Base-by-base conservation (phyloP, 805 yeast genomes). In the Saccharomyces eubayanus region DNA sequence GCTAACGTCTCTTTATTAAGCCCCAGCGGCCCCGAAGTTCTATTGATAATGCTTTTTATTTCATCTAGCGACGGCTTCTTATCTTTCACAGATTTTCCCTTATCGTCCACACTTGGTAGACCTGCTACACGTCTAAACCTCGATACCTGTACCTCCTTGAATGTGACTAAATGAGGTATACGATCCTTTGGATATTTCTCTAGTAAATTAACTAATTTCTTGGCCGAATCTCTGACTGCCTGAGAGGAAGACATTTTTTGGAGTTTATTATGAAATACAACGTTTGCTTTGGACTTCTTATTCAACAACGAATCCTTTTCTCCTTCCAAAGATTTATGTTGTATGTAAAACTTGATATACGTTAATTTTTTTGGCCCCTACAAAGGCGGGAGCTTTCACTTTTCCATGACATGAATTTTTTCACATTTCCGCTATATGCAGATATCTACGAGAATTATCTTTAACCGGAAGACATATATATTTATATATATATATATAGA, bases 141-240 rank as follows among this genome's bases (percentile, higher is more conserved):
- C 55, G 78, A 78, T 41, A 85, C 71, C 67, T 87, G 94, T 0
- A 78, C 66, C 48, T 80, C 83, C 63, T 83, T 87, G 72, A 87
- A 85, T 5, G 89, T 83, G 0, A 87, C 82, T 56, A 82, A 75
- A 64, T 85, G 89, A 60, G 78, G 78, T 51, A 87, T 75, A 56
- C 83, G 77, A 60, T 87, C 94, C 55, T 79, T 76, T 14, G 95
- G 95, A 46, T 85, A 74, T 24, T 77, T 77, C 58, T 83, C 84
- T 49, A 87, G 68, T 11, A 83, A 70, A 31, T 75, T 73, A 30
- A 86, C 78, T 49, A 87, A 76, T 57, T 78, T 77, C 62, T 78
- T 80, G 3, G 83, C 82, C 40, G 81, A 73, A 57, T 79, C 82
- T 57, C 73, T 77, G 5, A 70, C 65, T 4, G 73, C 54, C 51